Evolutionary conservation across 208 protist species (phyloP).

Genomic region (Leishmania arabica): DNA sequence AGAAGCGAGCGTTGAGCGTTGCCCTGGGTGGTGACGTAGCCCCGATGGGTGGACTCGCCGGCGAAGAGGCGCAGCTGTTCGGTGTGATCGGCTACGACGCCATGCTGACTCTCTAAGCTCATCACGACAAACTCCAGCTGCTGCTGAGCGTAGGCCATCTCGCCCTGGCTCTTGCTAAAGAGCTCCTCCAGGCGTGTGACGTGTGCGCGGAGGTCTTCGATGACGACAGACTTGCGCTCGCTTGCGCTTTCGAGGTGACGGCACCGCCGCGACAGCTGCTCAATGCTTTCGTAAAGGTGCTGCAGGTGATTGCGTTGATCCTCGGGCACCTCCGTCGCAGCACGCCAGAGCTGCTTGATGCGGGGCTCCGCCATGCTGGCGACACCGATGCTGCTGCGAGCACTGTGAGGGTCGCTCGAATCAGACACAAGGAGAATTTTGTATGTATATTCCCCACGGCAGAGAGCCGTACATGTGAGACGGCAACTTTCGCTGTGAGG

Average conservation of each 20-base stretch:
- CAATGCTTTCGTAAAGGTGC: conserved; percentile 10
- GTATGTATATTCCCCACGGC: not conserved
- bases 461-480: not conserved
- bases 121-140: conserved; percentile 86
- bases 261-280: conserved; percentile 30
- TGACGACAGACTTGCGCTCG: conserved; percentile 48
- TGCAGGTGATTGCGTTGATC: conserved; percentile 18
- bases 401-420: not conserved
- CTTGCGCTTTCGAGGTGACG: conserved; percentile 35
- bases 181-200: conserved; percentile 60
- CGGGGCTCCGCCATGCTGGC: conserved; percentile 13
- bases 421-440: not conserved
- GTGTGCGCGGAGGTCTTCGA: conserved; percentile 53
- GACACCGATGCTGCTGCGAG: not conserved
- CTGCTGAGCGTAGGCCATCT: conserved; percentile 81
- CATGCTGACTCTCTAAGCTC: conserved; percentile 68
- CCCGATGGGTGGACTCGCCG: conserved; percentile 59
- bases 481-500: not conserved
- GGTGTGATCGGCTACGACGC: conserved; percentile 83
- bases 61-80: conserved; percentile 87
- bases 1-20: conserved; percentile 41
- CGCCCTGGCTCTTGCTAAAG: conserved; percentile 65
- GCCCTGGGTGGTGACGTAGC: conserved; percentile 7
- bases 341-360: conserved; percentile 5
- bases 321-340: conserved; percentile 5